Base-by-base conservation (phyloP, 768 basidiomycete species). In the Ramaria sp. region DNA sequence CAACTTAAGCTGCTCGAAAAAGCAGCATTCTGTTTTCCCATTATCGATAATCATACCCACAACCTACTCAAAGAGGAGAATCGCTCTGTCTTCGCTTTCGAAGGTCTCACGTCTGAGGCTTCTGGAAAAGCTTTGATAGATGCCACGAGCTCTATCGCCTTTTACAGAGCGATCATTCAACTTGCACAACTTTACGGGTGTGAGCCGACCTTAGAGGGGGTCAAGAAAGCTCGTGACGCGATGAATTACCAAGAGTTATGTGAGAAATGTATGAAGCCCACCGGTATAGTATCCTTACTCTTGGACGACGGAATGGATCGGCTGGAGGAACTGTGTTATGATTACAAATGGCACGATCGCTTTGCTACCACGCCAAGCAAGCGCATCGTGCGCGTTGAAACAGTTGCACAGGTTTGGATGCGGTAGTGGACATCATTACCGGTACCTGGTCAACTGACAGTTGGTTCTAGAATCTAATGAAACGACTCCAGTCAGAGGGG, bases 11-110 rank as follows among this genome's bases (percentile, higher is more conserved):
- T 27, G 11, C 51, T 58, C 38, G 31, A 30, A 20, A 7, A 48
- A 1, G 33, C 58, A 7, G 58, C 59, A n/a, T 58, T 62, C 31
- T 43, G 51, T 24, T 76, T 72, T 51, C 84, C 83, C 19, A 80
- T 79, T 0, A 85, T 87, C 64, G 87, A 90, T 70, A 88, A 89
- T 66, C 88, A 90, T 64, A 84, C 86, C 0, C 88, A 90, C 63
- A 83, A 86, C 1, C 71, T 91, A 19, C 72, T 90, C 48, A 70
- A 71, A 22, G 72, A 69, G 6, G 69, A 69, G 19, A 63, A 78
- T 53, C 76, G 82, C 31, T 51, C 69, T 20, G 60, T 58, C 1
- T 62, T 86, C 17, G 75, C 81, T 0, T 78, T 88, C 59, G 83
- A 89, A 58, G 80, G 80, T 0, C 63, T 86, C 49, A 70, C 84